Evolutionary conservation across 169 alveolate genomes (phyloP), one percentile per base, ranked within the genome.

Genomic region (Eimeria sp.): DNA sequence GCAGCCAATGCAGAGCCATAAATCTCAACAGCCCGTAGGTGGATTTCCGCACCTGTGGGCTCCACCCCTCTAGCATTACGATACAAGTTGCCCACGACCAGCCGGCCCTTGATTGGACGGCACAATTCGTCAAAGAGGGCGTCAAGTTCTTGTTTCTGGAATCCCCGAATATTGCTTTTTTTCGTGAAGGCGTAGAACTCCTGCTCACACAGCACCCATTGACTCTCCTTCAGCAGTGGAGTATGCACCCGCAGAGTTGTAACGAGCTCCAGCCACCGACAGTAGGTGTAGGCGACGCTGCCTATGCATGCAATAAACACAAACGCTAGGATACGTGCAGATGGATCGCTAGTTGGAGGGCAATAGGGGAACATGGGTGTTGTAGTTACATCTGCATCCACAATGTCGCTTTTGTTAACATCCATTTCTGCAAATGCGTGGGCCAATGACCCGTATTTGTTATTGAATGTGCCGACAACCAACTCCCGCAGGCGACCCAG

Each of bases 371-470:
- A 51, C 3, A n/a, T 78, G 54, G 45, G 67, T 78, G 65, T 10
- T 22, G 30, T 61, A 45, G n/a, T 92, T 92, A 92, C 96, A 45
- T 92, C 96, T 27, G 89, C 89, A 45, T 92, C 96, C 25, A 92
- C 96, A 58, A 47, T 92, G 76, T 82, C 92, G 47, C 92, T 78
- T 34, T 92, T 78, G 92, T 92, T 92, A 43, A 84, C 87, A 58
- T 92, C 96, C 92, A 92, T 92, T 51, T 78, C 92, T 45, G 70
- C 84, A 84, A 92, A 92, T 18, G 96, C 96, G 27, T 92, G 96
- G 63, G 96, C 96, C 7, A 92, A 78, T 22, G 96, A 92, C 49
- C 96, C 96, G 57, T 80, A 92, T 67, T 92, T 92, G 87, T 92
- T 92, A 47, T 92, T 92, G 61, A 92, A 84, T 14, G 96, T 92